Evolutionary conservation across 2,329 filamentous ascomycete genomes (phyloP), one percentile per base, ranked within the genome.

Genomic region (Huntiella decipiens): DNA sequence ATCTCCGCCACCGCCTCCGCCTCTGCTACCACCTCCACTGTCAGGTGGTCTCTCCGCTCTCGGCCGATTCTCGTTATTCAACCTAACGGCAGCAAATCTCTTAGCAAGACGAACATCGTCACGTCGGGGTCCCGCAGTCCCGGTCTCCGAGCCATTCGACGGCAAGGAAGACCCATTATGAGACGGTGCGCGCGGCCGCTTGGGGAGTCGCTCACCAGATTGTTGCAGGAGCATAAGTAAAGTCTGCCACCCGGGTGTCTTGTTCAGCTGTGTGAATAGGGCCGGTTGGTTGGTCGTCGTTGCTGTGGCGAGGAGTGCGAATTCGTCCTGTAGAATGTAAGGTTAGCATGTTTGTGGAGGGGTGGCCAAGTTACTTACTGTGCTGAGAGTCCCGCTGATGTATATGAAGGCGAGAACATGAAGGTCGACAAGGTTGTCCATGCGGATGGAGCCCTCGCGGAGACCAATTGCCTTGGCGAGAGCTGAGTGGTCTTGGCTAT

Each of bases 121-220:
- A 50, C 60, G 59, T 53, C 54, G 53, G 48, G 53, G 22, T 10
- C 22, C 22, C 22, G 22, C 22, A 28, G 22, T 28, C 8, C 22
- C 22, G 8, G 22, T 28, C 22, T 28, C 22, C 22, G 22, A 2
- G 53, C 52, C 53, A 34, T 15, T 40, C 13, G 13, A 36, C 28
- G 31, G 11, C 16, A 48, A 41, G 17, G 44, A 28, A 37, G 32
- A 43, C 38, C 37, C 44, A 43, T 39, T 28, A 17, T 38, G 46
- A 31, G 48, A 52, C 42, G 47, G 46, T 46, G 50, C 45, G 32
- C 48, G 65, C 58, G 59, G 63, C 59, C 75, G 82, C 72, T 91
- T 92, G 63, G 78, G 79, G 74, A 80, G 76, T 76, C 80, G 80
- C 82, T 94, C 87, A 93, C 87, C 85, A 73, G 84, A 86, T 76